Percentiles rank a stretch among this genome's conserved stretches.
Evolutionary conservation across 805 yeast genomes (phyloP).

Genomic region (Maudiozyma turicensis): DNA sequence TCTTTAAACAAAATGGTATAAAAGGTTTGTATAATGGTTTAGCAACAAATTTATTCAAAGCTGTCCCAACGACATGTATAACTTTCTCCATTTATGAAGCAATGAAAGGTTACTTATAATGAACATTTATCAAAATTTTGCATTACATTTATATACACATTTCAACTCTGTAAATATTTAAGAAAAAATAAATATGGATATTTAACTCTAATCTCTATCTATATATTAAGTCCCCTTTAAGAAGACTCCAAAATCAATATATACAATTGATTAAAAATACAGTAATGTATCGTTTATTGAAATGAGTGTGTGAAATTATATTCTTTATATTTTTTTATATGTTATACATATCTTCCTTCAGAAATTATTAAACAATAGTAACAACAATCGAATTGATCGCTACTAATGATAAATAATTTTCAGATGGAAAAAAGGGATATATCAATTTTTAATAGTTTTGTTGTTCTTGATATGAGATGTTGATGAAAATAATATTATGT

Average conservation of each 20-base stretch:
- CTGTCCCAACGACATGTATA: slow-evolving; percentile 86
- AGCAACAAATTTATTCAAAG: slow-evolving; percentile 65
- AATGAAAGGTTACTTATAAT: slow-evolving; percentile 28
- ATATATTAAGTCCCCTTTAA: not conserved
- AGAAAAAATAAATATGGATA: not conserved
- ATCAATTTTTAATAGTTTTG: not conserved
- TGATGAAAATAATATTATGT: not conserved
- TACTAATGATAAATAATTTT: not conserved
- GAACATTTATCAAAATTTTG: too few relatives aligned
- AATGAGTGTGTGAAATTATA: not conserved
- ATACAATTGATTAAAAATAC: not conserved
- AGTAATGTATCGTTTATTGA: not conserved
- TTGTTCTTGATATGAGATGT: not conserved
- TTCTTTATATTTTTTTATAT: not conserved
- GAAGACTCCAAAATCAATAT: not conserved
- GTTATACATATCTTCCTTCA: not conserved
- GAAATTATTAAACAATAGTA: too few relatives aligned
- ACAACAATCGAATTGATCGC: not conserved
- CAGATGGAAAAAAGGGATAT: not conserved
- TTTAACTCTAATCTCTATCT: not conserved
- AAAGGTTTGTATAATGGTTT: slow-evolving; percentile 78
- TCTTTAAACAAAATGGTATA: slow-evolving; percentile 45
- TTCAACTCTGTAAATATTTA: not conserved
- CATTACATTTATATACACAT: not conserved
- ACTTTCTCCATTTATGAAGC: slow-evolving; percentile 82